These are phyloP conservation scores for Cucumis cinereus DNA, from an alignment of 306 rosid genomes.

Conservation along the genomic window DNA sequence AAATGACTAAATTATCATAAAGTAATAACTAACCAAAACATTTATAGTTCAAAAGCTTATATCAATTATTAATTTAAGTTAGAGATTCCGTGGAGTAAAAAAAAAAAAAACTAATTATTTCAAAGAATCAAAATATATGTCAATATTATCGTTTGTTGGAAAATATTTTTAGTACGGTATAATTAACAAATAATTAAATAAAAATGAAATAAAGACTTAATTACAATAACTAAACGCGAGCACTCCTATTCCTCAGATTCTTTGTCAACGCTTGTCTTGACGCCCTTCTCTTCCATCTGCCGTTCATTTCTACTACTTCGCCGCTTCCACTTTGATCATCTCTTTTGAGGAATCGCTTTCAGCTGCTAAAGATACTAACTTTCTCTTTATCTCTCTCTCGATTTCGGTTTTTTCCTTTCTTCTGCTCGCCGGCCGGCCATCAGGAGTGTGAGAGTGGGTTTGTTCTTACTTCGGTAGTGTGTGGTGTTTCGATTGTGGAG, in stretches of 20 bases:
- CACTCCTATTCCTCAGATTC: not conserved
- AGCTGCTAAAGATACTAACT: not conserved
- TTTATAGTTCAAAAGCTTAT: no score
- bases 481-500: slow-evolving; percentile 17
- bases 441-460: slow-evolving; percentile 11
- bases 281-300: slow-evolving; percentile 4
- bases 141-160: no score
- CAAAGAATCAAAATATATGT: no score
- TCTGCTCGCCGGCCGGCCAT: slow-evolving; percentile 4
- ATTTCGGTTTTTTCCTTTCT: not conserved
- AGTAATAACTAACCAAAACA: no score
- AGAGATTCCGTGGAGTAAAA: no score
- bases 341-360: not conserved
- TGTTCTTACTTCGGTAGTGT: not conserved
- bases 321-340: slow-evolving; percentile 1
- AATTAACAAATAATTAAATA: not conserved
- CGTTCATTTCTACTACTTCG: slow-evolving; percentile 3
- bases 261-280: not conserved
- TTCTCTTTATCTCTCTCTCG: not conserved
- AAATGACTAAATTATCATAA: no score
- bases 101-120: no score
- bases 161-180: no score
- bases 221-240: not conserved
- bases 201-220: not conserved
- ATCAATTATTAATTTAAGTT: no score